Conservation (phyloP, 441 rosid genomes). For the Gossypium trilobum region DNA sequence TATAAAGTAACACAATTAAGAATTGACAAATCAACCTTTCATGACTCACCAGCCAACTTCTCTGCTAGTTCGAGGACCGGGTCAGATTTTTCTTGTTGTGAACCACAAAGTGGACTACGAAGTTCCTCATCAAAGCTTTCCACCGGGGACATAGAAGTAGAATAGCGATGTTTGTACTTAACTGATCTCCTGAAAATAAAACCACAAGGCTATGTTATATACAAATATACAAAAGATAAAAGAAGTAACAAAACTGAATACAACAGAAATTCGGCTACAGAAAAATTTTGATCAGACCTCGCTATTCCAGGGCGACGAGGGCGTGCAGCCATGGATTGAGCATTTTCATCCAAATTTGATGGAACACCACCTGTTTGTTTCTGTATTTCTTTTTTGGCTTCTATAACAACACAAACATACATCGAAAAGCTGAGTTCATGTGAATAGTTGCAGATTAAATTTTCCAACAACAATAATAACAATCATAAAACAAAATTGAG, state of each 20-base stretch:
- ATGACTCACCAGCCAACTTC: constrained; percentile 30
- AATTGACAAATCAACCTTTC: constrained; percentile 6
- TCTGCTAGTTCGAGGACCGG: constrained; percentile 17
- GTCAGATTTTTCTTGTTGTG: constrained; percentile 22
- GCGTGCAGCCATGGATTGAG: constrained; percentile 21
- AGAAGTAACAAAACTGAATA: not conserved
- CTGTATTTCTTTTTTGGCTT: constrained; percentile 35
- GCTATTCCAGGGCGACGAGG: constrained; percentile 27
- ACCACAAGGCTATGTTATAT: not conserved
- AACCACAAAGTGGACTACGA: constrained; percentile 11
- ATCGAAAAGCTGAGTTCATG: too few relatives aligned
- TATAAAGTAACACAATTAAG: not conserved
- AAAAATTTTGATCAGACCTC: constrained; percentile 27
- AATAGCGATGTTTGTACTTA: too few relatives aligned
- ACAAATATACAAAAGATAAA: not conserved
- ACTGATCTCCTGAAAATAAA: too few relatives aligned
- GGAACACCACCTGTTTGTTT: constrained; percentile 46
- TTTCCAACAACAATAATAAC: too few relatives aligned
- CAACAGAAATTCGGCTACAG: constrained; percentile 1
- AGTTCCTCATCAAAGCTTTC: too few relatives aligned
- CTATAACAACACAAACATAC: constrained; percentile 6
- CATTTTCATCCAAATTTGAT: constrained; percentile 28
- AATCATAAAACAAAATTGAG: too few relatives aligned
- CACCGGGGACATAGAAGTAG: too few relatives aligned
- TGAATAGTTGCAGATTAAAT: too few relatives aligned